A percentile compares a stretch with the other conserved stretches of the same genome.
These are phyloP conservation scores for Medicago ruthenica DNA, from an alignment of 306 rosid species.

Conservation along the genomic window DNA sequence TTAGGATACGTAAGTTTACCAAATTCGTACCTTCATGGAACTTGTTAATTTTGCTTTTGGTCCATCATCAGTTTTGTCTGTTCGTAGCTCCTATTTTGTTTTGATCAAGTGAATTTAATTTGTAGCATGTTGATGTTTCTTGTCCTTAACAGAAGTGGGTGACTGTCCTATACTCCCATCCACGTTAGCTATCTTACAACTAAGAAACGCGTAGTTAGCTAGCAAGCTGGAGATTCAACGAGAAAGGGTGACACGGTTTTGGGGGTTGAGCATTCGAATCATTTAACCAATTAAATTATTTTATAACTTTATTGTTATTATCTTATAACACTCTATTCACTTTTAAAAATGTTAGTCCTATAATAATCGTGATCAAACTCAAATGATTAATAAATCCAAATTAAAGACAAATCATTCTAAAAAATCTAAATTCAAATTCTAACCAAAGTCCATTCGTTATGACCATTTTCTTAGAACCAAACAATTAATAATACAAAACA, in stretches of 20 bases:
- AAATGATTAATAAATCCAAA: too few species aligned
- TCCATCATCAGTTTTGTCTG: conserved; percentile 28
- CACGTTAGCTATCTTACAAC: conserved; percentile 44
- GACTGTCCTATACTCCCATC: conserved; percentile 9
- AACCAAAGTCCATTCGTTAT: background rate
- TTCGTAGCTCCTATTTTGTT: conserved; percentile 37
- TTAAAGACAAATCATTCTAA: too few species aligned
- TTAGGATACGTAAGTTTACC: conserved; percentile 5
- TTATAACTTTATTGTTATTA: background rate
- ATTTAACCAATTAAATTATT: background rate
- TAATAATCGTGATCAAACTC: background rate
- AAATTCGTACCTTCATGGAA: conserved; percentile 33
- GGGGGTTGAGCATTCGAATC: conserved; percentile 45
- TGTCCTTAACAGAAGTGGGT: conserved; percentile 38
- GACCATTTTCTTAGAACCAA: too few species aligned
- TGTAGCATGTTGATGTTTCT: conserved; percentile 16
- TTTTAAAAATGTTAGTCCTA: conserved; percentile 17
- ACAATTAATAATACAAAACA: too few species aligned
- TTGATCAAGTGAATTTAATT: conserved; percentile 10
- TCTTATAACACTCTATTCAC: background rate
- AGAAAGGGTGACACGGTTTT: conserved; percentile 41
- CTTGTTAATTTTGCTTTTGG: conserved; percentile 4
- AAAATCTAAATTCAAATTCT: too few species aligned
- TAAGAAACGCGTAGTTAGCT: conserved; percentile 44
- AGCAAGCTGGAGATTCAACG: conserved; percentile 35